phyloP scores from a whole-genome alignment of 1,284 basidiomycete genomes.

The Papiliotrema nemorosa region DNA sequence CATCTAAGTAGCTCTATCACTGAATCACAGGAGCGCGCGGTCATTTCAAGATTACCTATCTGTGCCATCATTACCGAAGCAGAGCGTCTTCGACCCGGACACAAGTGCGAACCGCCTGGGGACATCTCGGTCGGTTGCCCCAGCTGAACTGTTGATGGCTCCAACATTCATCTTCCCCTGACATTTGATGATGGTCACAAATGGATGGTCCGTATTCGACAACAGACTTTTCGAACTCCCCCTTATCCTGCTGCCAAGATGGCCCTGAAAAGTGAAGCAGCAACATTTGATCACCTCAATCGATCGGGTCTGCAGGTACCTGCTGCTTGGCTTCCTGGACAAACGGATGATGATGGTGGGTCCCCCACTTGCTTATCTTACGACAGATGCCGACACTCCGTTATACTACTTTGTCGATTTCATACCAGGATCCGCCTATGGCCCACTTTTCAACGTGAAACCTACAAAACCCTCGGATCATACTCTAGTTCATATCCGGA shows the following conservation, averaged over 20 bases:
- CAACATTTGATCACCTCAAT: neutral
- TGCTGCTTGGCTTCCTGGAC: neutral
- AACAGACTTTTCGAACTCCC: neutral
- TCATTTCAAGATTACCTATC: too few relatives aligned
- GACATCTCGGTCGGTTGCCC: too few relatives aligned
- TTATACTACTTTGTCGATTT: neutral
- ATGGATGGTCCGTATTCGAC: neutral
- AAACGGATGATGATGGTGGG: neutral
- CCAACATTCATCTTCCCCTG: slow-evolving; percentile 2
- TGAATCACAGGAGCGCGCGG: too few relatives aligned
- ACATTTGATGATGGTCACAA: neutral
- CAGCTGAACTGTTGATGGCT: neutral
- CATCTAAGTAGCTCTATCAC: too few relatives aligned
- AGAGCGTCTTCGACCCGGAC: too few relatives aligned
- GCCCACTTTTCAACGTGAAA: too few relatives aligned
- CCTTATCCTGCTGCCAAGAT: too few relatives aligned
- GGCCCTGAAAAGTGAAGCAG: neutral
- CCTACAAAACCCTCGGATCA: neutral
- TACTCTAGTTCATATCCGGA: neutral
- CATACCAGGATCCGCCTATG: neutral
- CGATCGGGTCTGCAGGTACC: neutral
- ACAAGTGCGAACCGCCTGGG: too few relatives aligned
- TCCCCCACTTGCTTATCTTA: neutral
- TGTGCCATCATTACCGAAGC: too few relatives aligned
- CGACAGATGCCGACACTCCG: neutral